Base-by-base conservation (phyloP, 148 eudicot species). In the Fagopyrum tataricum region DNA sequence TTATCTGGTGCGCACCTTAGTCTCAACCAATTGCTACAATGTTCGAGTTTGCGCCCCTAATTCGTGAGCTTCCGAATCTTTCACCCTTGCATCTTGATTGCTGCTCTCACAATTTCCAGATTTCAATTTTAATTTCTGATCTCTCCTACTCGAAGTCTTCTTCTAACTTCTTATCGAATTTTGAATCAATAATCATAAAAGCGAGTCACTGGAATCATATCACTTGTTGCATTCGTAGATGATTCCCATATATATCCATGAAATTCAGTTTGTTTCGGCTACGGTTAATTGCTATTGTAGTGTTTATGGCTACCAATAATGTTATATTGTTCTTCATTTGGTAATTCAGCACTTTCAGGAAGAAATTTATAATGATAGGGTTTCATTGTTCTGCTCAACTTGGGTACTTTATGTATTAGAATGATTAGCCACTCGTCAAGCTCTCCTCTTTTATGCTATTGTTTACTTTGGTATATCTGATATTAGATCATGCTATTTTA, bases 41-140 rank as follows among this genome's bases (percentile, higher is more conserved):
- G 88, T 93, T 51, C 83, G 81, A 44, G 97, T 93, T 39, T 89
- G 91, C 79, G 98, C 98, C 4, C 98, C 98, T 78, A 95, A 89
- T 72, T 86, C 91, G 97, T 91, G 82, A 6, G 86, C 44, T 76
- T 53, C 74, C 10, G 26, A 2, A 24, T 61, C 67, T 61, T 61
- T 26, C 42, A 14, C 70, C 11, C 41, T 41, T 41, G 31, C 64
- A 44, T 24, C 58, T 37, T 41, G 37, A 43, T 61, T 39, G 67
- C 73, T 23, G 6, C 37, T 31, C 39, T 69, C 68, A 64, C 71
- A 15, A 8, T 56, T 20, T 76, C 7, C 24, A 39, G 37, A 31
- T 1, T 1, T 48, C 31, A 56, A 56, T 56, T 56, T 56, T 31
- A 20, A 8, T 6, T 56, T 56, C 18, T 5, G 18, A 6, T 52